These are phyloP conservation scores for Candida awuae DNA, from an alignment of 805 yeast species.

Conservation along the genomic window DNA sequence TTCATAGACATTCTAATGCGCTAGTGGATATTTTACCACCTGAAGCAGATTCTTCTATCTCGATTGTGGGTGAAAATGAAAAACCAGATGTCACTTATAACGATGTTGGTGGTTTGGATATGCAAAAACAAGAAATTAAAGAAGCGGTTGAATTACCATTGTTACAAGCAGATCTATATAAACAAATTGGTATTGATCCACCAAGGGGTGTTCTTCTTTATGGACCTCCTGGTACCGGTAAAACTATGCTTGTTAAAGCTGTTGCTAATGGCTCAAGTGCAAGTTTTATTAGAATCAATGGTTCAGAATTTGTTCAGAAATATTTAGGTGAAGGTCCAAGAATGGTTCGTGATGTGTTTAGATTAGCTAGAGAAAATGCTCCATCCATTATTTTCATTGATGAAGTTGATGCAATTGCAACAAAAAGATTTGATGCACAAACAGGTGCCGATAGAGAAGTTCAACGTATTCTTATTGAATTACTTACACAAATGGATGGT, in stretches of 20 bases:
- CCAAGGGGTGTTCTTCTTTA: conserved; percentile 95
- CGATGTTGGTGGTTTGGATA: conserved; percentile 97
- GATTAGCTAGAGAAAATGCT: conserved; percentile 94
- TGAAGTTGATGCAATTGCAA: conserved; percentile 98
- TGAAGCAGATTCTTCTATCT: conserved; percentile 93
- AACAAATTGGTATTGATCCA: conserved; percentile 97
- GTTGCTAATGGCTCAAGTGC: conserved; percentile 97
- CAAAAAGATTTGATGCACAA: conserved; percentile 98
- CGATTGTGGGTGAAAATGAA: conserved; percentile 91
- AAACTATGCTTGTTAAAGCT: conserved; percentile 97
- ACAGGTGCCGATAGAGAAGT: conserved; percentile 99
- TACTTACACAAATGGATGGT: conserved; percentile 98
- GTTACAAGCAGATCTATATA: conserved; percentile 90
- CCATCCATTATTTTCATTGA: conserved; percentile 97
- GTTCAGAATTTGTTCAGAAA: conserved; percentile 97
- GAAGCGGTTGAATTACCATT: conserved; percentile 97
- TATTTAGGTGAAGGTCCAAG: conserved; percentile 99
- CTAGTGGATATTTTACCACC: conserved; percentile 96
- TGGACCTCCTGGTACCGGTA: conserved; percentile 99
- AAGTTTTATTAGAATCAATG: conserved; percentile 91
- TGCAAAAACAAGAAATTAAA: conserved; percentile 98
- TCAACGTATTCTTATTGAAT: conserved; percentile 91
- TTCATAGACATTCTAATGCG: conserved; percentile 97
- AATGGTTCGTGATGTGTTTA: conserved; percentile 97
- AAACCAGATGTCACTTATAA: conserved; percentile 90